phyloP scores from a whole-genome alignment of 495 filamentous ascomycete genomes.

The Annulohypoxylon moriforme region DNA sequence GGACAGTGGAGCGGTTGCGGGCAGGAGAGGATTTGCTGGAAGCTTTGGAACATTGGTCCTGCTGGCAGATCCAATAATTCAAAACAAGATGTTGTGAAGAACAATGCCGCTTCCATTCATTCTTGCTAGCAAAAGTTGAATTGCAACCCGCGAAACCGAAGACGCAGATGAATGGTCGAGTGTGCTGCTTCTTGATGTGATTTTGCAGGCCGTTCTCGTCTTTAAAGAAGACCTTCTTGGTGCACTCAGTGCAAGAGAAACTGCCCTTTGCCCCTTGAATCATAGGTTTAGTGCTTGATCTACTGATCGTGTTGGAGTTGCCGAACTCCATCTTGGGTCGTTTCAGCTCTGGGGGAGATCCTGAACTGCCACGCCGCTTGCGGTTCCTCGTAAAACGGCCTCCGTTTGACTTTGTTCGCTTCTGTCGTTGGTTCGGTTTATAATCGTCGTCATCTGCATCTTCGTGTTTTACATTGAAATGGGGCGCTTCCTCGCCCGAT shows the following conservation, averaged over 20 bases:
- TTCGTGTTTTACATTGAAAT: conserved; percentile 27
- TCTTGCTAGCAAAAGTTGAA: conserved; percentile 43
- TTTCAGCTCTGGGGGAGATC: conserved; percentile 37
- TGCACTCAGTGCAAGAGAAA: conserved; percentile 43
- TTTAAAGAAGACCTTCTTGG: conserved; percentile 51
- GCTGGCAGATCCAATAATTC: conserved; percentile 82
- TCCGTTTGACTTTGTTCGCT: conserved; percentile 23
- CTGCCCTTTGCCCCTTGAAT: conserved; percentile 43
- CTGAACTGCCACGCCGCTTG: conserved; percentile 38
- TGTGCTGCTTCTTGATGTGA: conserved; percentile 64
- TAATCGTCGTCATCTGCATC: conserved; percentile 43
- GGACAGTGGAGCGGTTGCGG: conserved; percentile 53
- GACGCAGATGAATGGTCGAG: conserved; percentile 80
- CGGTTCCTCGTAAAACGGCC: conserved; percentile 29
- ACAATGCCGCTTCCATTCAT: conserved; percentile 87
- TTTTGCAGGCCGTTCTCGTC: conserved; percentile 54
- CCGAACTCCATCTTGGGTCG: conserved; percentile 36
- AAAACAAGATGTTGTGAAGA: conserved; percentile 82
- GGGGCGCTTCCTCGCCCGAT: conserved; percentile 29
- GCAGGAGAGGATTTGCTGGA: conserved; percentile 41
- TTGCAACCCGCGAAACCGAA: conserved; percentile 60
- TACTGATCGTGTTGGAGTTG: conserved; percentile 14
- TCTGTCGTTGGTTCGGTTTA: conserved; percentile 35
- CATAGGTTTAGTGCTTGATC: conserved; percentile 22
- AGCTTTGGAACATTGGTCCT: conserved; percentile 67